Evolutionary conservation across 2,329 filamentous ascomycete genomes (phyloP), one percentile per base, ranked within the genome.

Genomic region (Stagonosporopsis vannaccii): DNA sequence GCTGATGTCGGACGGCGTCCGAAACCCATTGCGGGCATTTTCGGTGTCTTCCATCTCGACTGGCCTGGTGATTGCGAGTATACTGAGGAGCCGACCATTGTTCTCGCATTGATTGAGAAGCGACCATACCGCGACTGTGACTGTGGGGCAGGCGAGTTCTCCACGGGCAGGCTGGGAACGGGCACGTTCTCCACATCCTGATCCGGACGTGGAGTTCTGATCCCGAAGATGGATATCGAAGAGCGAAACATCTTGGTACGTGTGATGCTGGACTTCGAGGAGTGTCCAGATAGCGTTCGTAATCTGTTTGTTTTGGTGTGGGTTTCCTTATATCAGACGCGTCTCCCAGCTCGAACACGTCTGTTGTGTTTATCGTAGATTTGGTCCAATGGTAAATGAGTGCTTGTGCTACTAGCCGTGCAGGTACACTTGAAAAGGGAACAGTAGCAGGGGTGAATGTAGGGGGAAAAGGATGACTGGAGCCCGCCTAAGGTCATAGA

Each of bases 51-150:
- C 43, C 67, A 61, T 55, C 62, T 64, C 23, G 67, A 62, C 12
- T 60, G 59, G 20, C 59, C 63, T 5, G 74, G 73, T 17, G 71
- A 73, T 25, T 71, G 65, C 23, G 74, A 75, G 59, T 76, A 76
- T 15, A 76, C 56, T 1, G 74, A 76, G 33, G 72, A 75, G 9
- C 73, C 73, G 46, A 51, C 42, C 26, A 56, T 39, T 11, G 53
- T 56, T 28, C 53, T 46, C 19, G 53, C 52, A 26, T 67, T 67
- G 44, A 39, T 62, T 2, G 58, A 65, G 17, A 68, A 59, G 25
- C 62, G 58, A 23, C 58, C 56, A 48, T 67, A 68, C 12, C 65
- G 62, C 15, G 65, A 67, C 20, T 59, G 53, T 5, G 61, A 59
- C 15, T 62, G 59, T 26, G 62, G 60, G 42, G 60, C 60, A 11